phyloP scores from a whole-genome alignment of 1,139 yeast species.

The Geotrichum cucujoidarum region DNA sequence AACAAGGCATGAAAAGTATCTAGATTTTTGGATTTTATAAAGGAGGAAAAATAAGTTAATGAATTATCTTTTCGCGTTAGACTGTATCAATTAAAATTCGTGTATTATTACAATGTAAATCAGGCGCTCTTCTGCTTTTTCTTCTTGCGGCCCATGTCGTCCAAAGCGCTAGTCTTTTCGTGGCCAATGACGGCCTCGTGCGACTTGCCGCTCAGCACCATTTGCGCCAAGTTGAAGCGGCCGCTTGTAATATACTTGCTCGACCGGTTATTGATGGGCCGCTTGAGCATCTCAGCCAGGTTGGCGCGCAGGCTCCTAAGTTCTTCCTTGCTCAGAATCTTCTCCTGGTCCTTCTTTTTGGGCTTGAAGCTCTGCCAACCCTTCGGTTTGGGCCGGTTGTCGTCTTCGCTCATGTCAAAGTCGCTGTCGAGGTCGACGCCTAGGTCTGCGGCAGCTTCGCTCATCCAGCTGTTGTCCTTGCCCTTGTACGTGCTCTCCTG shows the following conservation, averaged over 20 bases:
- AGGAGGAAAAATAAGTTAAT: slow-evolving; percentile 35
- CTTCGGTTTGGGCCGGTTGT: slow-evolving; percentile 41
- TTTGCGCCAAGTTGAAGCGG: slow-evolving; percentile 74
- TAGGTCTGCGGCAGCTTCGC: slow-evolving; percentile 87
- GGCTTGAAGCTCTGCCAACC: slow-evolving; percentile 19
- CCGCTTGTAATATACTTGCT: slow-evolving; percentile 82
- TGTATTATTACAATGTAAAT: neutral
- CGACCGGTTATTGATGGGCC: slow-evolving; percentile 42
- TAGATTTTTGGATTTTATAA: neutral
- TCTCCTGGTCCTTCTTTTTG: slow-evolving; percentile 41
- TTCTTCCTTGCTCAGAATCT: slow-evolving; percentile 42
- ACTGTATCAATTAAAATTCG: no score
- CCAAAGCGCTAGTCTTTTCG: slow-evolving; percentile 62
- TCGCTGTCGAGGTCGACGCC: slow-evolving; percentile 75
- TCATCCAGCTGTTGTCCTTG: slow-evolving; percentile 77
- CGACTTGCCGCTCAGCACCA: slow-evolving; percentile 66
- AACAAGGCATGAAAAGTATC: neutral
- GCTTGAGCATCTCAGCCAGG: slow-evolving; percentile 50
- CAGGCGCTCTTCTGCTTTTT: slow-evolving; percentile 30
- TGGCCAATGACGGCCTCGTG: slow-evolving; percentile 70
- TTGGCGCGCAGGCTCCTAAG: slow-evolving; percentile 49
- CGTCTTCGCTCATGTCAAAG: slow-evolving; percentile 41
- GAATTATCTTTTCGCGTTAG: no score
- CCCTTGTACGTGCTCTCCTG: slow-evolving; percentile 54
- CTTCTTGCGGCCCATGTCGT: slow-evolving; percentile 43